phyloP scores from a whole-genome alignment of 495 filamentous ascomycete species.

The Apiosordaria backusii region DNA sequence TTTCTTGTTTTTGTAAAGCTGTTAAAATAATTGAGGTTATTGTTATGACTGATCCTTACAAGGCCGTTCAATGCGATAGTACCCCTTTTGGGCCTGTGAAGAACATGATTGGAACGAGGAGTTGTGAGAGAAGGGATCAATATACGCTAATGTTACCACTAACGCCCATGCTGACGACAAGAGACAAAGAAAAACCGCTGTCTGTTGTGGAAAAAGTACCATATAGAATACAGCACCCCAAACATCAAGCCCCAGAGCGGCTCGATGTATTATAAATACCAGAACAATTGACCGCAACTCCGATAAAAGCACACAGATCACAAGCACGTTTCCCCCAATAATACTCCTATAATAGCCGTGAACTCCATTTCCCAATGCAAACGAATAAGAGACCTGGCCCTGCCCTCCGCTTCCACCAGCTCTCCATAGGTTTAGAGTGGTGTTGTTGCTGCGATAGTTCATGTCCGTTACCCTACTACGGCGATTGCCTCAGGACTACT shows the following conservation, averaged over 20 bases:
- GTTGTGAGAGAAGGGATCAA: too few relatives aligned
- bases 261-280: too few relatives aligned
- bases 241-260: too few relatives aligned
- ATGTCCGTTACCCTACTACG: too few relatives aligned
- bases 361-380: constrained; percentile 5
- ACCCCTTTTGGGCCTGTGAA: too few relatives aligned
- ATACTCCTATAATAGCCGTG: not conserved
- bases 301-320: not conserved
- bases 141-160: not conserved
- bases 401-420: not conserved
- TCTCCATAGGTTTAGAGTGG: too few relatives aligned
- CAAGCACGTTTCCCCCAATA: not conserved
- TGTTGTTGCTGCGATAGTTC: too few relatives aligned
- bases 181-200: not conserved
- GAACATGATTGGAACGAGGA: too few relatives aligned
- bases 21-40: not conserved
- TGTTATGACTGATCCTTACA: not conserved
- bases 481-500: constrained; percentile 30
- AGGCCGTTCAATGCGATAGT: not conserved
- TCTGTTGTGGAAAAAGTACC: not conserved
- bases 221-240: not conserved
- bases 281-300: not conserved
- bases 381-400: not conserved
- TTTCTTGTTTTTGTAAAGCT: constrained; percentile 8
- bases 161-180: not conserved